Conservation (phyloP, 2,329 filamentous ascomycete species). For the Xylaria polymorpha region DNA sequence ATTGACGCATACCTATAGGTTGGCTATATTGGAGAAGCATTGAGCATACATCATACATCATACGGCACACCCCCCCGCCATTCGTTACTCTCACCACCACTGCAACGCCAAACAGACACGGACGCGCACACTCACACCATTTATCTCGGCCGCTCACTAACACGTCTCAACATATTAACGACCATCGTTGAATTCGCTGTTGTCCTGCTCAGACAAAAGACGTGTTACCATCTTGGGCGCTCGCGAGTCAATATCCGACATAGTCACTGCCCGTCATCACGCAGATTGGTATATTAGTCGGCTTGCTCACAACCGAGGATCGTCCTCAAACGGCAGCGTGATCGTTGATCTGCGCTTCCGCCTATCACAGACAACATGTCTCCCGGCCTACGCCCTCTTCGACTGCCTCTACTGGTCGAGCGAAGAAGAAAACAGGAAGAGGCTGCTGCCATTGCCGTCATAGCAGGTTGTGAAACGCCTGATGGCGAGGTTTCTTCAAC, state of each 20-base stretch:
- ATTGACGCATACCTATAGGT: constrained; percentile 33
- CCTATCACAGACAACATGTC: constrained; percentile 43
- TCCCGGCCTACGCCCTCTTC: constrained; percentile 50
- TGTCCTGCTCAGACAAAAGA: background rate
- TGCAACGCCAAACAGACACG: constrained; percentile 35
- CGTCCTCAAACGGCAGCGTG: constrained; percentile 36
- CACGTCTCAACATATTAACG: constrained; percentile 17
- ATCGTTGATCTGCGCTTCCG: constrained; percentile 35
- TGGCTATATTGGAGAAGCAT: constrained; percentile 35
- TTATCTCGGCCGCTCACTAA: constrained; percentile 20
- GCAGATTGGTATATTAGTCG: constrained; percentile 5
- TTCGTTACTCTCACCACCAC: constrained; percentile 31
- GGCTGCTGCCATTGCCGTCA: constrained; percentile 39
- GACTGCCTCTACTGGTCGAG: constrained; percentile 48
- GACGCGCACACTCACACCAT: constrained; percentile 36
- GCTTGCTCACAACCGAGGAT: constrained; percentile 2
- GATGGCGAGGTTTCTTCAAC: constrained; percentile 58
- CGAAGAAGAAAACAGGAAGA: constrained; percentile 48
- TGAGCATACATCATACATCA: constrained; percentile 28
- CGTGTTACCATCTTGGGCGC: background rate
- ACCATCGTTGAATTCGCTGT: constrained; percentile 11
- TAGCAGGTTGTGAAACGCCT: constrained; percentile 35
- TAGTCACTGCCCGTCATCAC: background rate
- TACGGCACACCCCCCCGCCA: constrained; percentile 31
- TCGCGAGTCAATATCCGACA: constrained; percentile 6